A percentile compares a stretch with the other conserved stretches of the same genome.
Evolutionary conservation across 148 eudicot genomes (phyloP).

Genomic region (Limonium bicolor): DNA sequence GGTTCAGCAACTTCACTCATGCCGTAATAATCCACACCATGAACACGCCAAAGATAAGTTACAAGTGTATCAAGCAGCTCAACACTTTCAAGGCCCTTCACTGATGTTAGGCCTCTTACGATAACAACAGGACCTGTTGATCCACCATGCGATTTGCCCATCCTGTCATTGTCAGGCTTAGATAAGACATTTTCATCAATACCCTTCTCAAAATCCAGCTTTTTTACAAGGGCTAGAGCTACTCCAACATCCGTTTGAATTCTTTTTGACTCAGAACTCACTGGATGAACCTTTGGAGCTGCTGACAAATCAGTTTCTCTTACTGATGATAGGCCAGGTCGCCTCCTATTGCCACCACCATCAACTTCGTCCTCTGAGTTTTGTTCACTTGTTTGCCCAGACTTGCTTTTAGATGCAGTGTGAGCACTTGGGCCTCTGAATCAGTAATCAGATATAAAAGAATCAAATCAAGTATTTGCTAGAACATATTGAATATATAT

Average conservation of each 20-base stretch:
- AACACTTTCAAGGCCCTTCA: slow-evolving; percentile 86
- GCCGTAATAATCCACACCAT: slow-evolving; percentile 92
- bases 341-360: slow-evolving; percentile 51
- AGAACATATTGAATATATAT: not conserved
- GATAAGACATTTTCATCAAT: slow-evolving; percentile 75
- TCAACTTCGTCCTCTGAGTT: slow-evolving; percentile 85
- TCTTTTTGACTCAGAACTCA: slow-evolving; percentile 74
- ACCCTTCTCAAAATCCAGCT: slow-evolving; percentile 85
- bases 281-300: slow-evolving; percentile 75
- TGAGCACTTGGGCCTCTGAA: slow-evolving; percentile 70
- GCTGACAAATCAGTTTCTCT: slow-evolving; percentile 60
- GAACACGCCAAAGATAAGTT: slow-evolving; percentile 97
- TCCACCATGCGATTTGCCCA: slow-evolving; percentile 51
- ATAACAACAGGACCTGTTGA: slow-evolving; percentile 83
- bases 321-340: slow-evolving; percentile 39
- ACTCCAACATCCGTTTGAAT: slow-evolving; percentile 66
- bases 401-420: slow-evolving; percentile 29
- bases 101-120: slow-evolving; percentile 58
- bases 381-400: slow-evolving; percentile 61
- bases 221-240: slow-evolving; percentile 66
- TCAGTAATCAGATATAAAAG: slow-evolving; percentile 9
- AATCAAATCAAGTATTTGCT: not conserved
- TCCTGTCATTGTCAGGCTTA: slow-evolving; percentile 58
- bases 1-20: slow-evolving; percentile 65
- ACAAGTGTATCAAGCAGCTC: slow-evolving; percentile 89